phyloP scores from a whole-genome alignment of 2,329 filamentous ascomycete species.

The Emergomyces orientalis region DNA sequence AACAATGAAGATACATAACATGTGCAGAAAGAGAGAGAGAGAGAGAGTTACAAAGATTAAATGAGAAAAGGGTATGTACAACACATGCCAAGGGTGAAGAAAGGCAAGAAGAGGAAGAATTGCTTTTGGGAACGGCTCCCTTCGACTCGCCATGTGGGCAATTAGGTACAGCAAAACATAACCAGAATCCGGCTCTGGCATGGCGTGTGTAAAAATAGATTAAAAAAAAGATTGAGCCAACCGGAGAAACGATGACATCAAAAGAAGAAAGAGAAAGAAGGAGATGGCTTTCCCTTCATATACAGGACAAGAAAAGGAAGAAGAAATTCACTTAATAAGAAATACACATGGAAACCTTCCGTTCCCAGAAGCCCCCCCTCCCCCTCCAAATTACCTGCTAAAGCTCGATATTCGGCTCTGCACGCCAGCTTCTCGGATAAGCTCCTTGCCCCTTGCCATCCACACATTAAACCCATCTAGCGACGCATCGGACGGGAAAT shows the following conservation, averaged over 20 bases:
- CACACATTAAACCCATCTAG: constrained; percentile 33
- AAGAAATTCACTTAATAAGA: not conserved
- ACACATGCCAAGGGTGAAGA: not conserved
- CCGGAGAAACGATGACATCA: not conserved
- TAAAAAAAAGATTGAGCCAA: not conserved
- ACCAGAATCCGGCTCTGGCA: not conserved
- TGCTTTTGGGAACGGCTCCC: not conserved
- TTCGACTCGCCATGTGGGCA: not conserved
- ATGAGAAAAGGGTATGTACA: constrained; percentile 13
- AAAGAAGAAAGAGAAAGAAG: not conserved
- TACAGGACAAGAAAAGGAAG: not conserved
- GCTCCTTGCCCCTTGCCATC: constrained; percentile 32
- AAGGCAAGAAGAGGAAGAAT: not conserved
- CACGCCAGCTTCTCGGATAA: constrained; percentile 35
- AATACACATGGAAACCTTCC: not conserved
- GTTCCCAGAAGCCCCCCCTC: not conserved
- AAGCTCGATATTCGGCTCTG: constrained; percentile 19
- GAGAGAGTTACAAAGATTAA: constrained; percentile 17
- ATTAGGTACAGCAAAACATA: not conserved
- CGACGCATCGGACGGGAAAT: constrained; percentile 34
- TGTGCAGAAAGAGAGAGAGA: not conserved
- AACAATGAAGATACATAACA: not conserved
- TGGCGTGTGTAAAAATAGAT: not conserved
- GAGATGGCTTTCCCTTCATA: not conserved
- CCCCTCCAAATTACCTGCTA: not conserved